These are phyloP conservation scores for Pseudogymnoascus sp. DNA, from an alignment of 2,329 filamentous ascomycete species.

Conservation along the genomic window DNA sequence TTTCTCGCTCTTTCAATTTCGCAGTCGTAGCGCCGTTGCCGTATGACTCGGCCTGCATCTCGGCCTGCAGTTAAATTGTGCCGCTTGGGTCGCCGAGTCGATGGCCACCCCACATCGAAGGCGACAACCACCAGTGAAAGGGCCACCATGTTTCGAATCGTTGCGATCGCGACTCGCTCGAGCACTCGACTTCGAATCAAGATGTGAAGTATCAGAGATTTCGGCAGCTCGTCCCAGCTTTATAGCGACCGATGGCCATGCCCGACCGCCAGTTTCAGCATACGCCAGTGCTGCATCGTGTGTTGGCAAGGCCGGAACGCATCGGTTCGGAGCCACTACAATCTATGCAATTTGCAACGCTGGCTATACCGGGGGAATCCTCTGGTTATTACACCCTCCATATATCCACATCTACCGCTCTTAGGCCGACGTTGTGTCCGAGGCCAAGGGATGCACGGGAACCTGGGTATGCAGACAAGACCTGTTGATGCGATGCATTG, in stretches of 20 bases:
- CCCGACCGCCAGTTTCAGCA: not conserved
- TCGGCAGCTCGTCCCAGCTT: not conserved
- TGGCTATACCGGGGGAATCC: not conserved
- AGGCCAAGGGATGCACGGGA: not conserved
- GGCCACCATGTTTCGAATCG: not conserved
- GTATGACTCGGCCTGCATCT: constrained; percentile 7
- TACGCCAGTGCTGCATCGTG: constrained; percentile 12
- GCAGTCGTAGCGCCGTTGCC: not conserved
- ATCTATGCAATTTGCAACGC: constrained; percentile 9
- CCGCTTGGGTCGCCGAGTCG: not conserved
- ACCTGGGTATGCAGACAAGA: not conserved
- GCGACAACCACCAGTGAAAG: not conserved
- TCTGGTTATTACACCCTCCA: constrained; percentile 8
- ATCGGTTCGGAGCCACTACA: not conserved
- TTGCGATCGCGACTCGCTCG: not conserved
- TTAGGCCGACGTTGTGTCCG: not conserved
- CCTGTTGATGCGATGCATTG: not conserved
- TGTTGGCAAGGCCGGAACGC: constrained; percentile 11
- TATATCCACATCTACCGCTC: constrained; percentile 3
- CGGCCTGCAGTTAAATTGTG: not conserved
- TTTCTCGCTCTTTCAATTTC: not conserved
- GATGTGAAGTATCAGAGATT: not conserved
- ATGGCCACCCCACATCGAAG: constrained; percentile 5
- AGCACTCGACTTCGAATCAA: not conserved
- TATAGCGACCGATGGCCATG: constrained; percentile 6